Percentiles rank a stretch among this genome's conserved stretches.
Evolutionary conservation across 2,329 filamentous ascomycete genomes (phyloP).

Genomic region (Penicillium brevicompactum): DNA sequence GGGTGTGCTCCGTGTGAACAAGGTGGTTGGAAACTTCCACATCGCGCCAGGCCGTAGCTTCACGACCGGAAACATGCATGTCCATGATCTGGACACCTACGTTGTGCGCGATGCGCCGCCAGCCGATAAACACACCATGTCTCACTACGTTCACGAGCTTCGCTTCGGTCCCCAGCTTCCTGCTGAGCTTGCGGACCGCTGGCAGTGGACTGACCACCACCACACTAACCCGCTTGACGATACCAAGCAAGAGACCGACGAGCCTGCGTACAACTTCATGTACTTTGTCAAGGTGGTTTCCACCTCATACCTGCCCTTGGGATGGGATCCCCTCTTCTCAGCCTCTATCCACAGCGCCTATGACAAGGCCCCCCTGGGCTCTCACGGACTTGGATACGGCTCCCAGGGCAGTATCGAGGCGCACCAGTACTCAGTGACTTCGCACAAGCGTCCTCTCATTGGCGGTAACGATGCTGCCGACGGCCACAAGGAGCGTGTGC

Average conservation of each 20-base stretch:
- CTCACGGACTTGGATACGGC: constrained; percentile 66
- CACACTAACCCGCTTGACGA: constrained; percentile 81
- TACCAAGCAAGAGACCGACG: constrained; percentile 73
- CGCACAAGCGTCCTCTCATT: constrained; percentile 83
- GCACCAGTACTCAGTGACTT: constrained; percentile 97
- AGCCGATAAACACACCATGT: constrained; percentile 77
- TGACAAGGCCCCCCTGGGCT: constrained; percentile 66
- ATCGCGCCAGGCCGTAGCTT: constrained; percentile 95
- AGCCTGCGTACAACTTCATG: constrained; percentile 94
- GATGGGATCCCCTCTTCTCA: constrained; percentile 70
- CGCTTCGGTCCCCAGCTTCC: constrained; percentile 92
- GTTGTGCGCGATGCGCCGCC: constrained; percentile 66
- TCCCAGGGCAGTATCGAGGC: constrained; percentile 85
- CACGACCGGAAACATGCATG: constrained; percentile 94
- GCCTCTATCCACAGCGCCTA: constrained; percentile 40
- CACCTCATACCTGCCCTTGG: constrained; percentile 89
- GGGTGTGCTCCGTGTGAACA: constrained; percentile 91
- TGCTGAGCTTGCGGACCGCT: constrained; percentile 61
- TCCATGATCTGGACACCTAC: constrained; percentile 97
- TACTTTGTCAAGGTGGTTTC: constrained; percentile 99
- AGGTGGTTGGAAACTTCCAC: constrained; percentile 98
- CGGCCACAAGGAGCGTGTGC: constrained; percentile 87
- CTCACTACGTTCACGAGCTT: constrained; percentile 82
- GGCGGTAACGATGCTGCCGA: constrained; percentile 84
- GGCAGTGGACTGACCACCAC: constrained; percentile 86